Evolutionary conservation across 2,329 filamentous ascomycete species (phyloP).

Genomic region (Coccinonectria pachysandricola): DNA sequence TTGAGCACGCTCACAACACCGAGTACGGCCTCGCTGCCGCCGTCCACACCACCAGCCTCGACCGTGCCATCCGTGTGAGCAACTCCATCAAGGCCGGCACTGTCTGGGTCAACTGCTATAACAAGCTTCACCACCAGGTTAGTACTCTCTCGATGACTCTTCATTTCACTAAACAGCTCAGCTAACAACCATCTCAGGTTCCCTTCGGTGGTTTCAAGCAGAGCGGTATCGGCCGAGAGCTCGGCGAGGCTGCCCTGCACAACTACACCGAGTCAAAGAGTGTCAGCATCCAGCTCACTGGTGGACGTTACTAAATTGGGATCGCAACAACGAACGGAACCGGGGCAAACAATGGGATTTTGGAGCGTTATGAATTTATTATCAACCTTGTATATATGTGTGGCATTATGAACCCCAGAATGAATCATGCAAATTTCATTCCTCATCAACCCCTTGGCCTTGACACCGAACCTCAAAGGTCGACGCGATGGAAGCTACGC

Average conservation of each 20-base stretch:
- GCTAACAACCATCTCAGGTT: constrained; percentile 60
- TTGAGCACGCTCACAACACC: constrained; percentile 64
- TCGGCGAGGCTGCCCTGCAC: constrained; percentile 55
- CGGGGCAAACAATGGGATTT: no score
- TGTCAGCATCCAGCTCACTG: constrained; percentile 45
- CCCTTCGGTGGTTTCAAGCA: constrained; percentile 71
- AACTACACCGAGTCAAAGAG: constrained; percentile 63
- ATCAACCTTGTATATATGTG: no score
- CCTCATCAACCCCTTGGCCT: no score
- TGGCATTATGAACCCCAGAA: no score
- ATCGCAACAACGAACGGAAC: no score
- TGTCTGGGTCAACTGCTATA: constrained; percentile 48
- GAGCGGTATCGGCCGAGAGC: constrained; percentile 66
- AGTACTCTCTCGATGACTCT: constrained; percentile 6
- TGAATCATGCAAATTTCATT: no score
- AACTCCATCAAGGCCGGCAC: constrained; percentile 64
- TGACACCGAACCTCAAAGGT: no score
- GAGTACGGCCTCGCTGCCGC: constrained; percentile 76
- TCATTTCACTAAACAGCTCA: constrained; percentile 20
- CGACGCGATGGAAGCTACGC: no score
- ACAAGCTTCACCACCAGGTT: no score
- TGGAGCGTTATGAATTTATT: no score
- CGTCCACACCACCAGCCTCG: constrained; percentile 72
- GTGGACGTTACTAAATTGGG: no score
- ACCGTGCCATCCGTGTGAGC: constrained; percentile 70